A percentile compares a stretch with the other conserved stretches of the same genome.
phyloP scores from a whole-genome alignment of 1,139 yeast species.

The Hemisphaericaspora lyxosophila region DNA sequence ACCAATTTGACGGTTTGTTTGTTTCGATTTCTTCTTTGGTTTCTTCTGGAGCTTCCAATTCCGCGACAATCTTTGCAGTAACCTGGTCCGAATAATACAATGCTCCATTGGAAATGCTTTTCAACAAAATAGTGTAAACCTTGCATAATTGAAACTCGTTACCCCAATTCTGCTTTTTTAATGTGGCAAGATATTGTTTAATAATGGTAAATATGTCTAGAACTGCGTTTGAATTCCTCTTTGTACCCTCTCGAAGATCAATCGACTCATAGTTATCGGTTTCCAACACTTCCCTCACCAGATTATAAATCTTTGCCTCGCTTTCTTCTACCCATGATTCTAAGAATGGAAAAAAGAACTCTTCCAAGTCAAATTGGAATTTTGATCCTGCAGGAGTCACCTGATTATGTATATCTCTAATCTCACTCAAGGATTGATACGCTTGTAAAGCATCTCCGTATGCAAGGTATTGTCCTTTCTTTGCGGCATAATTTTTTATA shows the following conservation, averaged over 20 bases:
- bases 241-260: conserved; percentile 40
- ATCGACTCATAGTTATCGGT: conserved; percentile 59
- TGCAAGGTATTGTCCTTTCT: conserved; percentile 40
- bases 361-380: conserved; percentile 61
- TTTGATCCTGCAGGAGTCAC: conserved; percentile 34
- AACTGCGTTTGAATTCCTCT: conserved; percentile 53
- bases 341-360: conserved; percentile 57
- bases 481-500: conserved; percentile 45
- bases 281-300: conserved; percentile 55
- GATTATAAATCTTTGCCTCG: conserved; percentile 45
- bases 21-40: conserved; percentile 29
- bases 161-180: conserved; percentile 54
- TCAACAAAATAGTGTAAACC: conserved; percentile 57
- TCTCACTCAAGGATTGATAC: conserved; percentile 55
- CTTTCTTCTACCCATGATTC: conserved; percentile 57
- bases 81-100: conserved; percentile 52
- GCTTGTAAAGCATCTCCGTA: conserved; percentile 63
- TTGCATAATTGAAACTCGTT: conserved; percentile 61
- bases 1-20: conserved; percentile 33
- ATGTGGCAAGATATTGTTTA: conserved; percentile 53
- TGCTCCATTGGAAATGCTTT: conserved; percentile 62
- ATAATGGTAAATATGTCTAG: conserved; percentile 66
- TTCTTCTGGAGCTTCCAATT: conserved; percentile 35
- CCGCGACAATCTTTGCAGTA: conserved; percentile 48
- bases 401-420: conserved; percentile 55